Base-by-base conservation (phyloP, 2,329 filamentous ascomycete genomes). In the Fusarium sp. region DNA sequence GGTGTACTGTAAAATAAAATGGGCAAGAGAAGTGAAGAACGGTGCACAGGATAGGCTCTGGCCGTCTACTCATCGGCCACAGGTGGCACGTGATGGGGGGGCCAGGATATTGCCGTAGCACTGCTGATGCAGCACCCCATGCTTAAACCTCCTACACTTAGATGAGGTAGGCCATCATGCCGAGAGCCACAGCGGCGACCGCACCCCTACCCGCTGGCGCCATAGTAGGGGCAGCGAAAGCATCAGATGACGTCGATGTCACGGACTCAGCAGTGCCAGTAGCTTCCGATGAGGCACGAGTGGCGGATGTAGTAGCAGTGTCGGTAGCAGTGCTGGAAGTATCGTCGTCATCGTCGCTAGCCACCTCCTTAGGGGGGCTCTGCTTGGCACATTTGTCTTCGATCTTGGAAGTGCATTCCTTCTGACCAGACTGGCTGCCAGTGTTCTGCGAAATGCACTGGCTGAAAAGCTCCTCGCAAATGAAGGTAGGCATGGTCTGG, bases 401-500 rank as follows among this genome's bases (percentile, higher is more conserved):
- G 76, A 87, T 89, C 73, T 83, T 82, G 35, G 77, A 78, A 41
- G 79, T 85, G 83, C 88, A 90, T 69, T 83, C 82, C 38, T 78
- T 75, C 80, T 89, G 87, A 44, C 78, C 84, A 15, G 72, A 74
- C 25, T 80, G 75, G 76, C 84, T 81, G 78, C 82, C 82, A 33
- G 81, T 80, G 76, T 85, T 84, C 49, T 77, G 64, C 5, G 42
- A 48, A 73, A 84, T 87, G 81, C 88, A 90, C 66, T 85, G 79
- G 31, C 76, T 69, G 79, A 82, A 88, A 44, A 87, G 84, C 66
- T 82, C 66, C 63, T 84, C 31, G 83, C 88, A 90, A 76, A 88
- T 84, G 76, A 86, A 88, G 63, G 81, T 83, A 52, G 84, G 84
- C 72, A 90, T 80, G 6, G 87, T 88, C 81, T 88, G 84, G 54